These are phyloP conservation scores for Phaseolus lunatus DNA, from an alignment of 306 rosid species.

Conservation along the genomic window DNA sequence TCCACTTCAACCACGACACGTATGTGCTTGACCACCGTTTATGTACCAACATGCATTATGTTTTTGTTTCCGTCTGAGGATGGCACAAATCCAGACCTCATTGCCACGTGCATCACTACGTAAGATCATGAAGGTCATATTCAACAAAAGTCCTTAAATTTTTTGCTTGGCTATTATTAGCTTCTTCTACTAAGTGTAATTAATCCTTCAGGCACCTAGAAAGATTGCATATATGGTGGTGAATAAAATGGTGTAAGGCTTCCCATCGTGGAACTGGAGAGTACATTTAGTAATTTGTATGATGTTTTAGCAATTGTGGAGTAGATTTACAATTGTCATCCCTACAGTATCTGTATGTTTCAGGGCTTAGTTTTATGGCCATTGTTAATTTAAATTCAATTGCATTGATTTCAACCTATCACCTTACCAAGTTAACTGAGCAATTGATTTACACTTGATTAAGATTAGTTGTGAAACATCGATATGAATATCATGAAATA, in stretches of 20 bases:
- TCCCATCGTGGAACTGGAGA: no score
- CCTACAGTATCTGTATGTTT: no score
- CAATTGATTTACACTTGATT: no score
- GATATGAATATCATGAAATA: no score
- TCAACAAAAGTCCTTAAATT: constrained; percentile 55
- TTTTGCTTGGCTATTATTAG: constrained; percentile 59
- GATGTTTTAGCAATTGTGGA: no score
- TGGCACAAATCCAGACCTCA: constrained; percentile 54
- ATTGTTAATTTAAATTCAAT: neutral
- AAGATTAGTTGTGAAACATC: no score
- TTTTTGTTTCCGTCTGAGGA: constrained; percentile 55
- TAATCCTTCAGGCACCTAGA: no score
- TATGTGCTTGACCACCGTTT: constrained; percentile 59
- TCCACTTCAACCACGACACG: constrained; percentile 57
- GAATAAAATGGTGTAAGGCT: no score
- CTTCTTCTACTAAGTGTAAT: constrained; percentile 37
- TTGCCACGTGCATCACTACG: constrained; percentile 54
- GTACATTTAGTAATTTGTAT: no score
- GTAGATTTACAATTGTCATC: no score
- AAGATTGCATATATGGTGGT: no score
- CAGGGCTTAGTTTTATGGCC: neutral
- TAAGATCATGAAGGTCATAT: constrained; percentile 46
- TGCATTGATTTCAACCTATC: neutral
- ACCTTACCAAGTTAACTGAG: no score
- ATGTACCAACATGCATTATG: constrained; percentile 68